phyloP scores from a whole-genome alignment of 192 early-diverging fungal species.

The Chytriomyces sp. region DNA sequence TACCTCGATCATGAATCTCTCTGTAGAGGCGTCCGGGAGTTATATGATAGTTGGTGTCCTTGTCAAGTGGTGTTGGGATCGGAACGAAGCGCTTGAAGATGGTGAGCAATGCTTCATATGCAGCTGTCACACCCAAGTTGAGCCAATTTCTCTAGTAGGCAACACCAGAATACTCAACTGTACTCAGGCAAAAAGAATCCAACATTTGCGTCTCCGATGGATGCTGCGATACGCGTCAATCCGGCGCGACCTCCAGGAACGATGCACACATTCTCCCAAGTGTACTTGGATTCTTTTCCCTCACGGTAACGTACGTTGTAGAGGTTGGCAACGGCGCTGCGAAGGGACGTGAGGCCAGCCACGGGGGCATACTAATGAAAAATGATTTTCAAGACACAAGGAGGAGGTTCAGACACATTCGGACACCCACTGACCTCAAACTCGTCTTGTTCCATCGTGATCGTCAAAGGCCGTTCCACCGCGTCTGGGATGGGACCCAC shows the following conservation, averaged over 20 bases:
- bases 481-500: slow-evolving; percentile 37
- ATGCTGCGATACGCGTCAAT: slow-evolving; percentile 54
- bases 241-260: slow-evolving; percentile 62
- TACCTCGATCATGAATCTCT: slow-evolving; percentile 45
- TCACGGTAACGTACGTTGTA: slow-evolving; percentile 55
- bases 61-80: slow-evolving; percentile 55
- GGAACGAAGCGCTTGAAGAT: slow-evolving; percentile 49
- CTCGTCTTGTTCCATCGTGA: slow-evolving; percentile 30
- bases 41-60: slow-evolving; percentile 49
- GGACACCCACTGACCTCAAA: slow-evolving; percentile 36
- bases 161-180: slow-evolving; percentile 2
- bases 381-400: slow-evolving; percentile 19
- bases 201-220: slow-evolving; percentile 54
- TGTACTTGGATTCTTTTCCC: slow-evolving; percentile 49
- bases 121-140: slow-evolving; percentile 30
- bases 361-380: slow-evolving; percentile 51
- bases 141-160: not conserved
- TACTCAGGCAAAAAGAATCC: slow-evolving; percentile 61
- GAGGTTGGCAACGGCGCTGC: slow-evolving; percentile 49
- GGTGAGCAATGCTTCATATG: slow-evolving; percentile 39
- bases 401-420: too few relatives aligned
- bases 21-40: slow-evolving; percentile 42
- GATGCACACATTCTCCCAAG: slow-evolving; percentile 57
- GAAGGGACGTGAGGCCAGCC: slow-evolving; percentile 44
- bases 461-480: slow-evolving; percentile 33